These are phyloP conservation scores for Nicotiana knightiana DNA, from an alignment of 257 asterid genomes.

Conservation along the genomic window DNA sequence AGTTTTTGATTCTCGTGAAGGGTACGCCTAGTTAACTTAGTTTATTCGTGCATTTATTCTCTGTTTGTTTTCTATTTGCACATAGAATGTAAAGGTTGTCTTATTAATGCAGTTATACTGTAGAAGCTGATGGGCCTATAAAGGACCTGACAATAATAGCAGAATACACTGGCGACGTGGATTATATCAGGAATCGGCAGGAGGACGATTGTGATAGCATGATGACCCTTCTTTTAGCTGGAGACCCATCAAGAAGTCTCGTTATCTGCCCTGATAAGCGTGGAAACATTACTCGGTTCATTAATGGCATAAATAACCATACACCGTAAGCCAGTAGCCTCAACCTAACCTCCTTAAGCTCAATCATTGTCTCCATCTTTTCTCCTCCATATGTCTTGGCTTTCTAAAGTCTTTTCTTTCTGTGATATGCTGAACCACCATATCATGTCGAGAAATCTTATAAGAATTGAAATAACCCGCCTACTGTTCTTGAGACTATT, in stretches of 20 bases:
- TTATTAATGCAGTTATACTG: conserved; percentile 61
- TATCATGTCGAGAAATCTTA: neutral
- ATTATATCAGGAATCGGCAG: conserved; percentile 63
- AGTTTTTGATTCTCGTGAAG: conserved; percentile 68
- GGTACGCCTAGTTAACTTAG: conserved; percentile 35
- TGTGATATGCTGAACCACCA: conserved; percentile 1
- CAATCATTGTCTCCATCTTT: conserved; percentile 15
- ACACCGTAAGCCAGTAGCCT: conserved; percentile 46
- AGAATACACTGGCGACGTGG: conserved; percentile 86
- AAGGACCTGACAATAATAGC: conserved; percentile 74
- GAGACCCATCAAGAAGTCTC: conserved; percentile 51
- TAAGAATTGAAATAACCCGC: conserved; percentile 5
- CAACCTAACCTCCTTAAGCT: conserved; percentile 11
- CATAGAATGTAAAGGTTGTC: conserved; percentile 5
- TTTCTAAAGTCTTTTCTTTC: neutral
- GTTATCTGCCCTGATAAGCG: conserved; percentile 84
- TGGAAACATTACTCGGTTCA: conserved; percentile 77
- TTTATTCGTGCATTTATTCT: conserved; percentile 1
- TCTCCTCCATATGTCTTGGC: conserved; percentile 4
- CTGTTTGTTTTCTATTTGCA: neutral
- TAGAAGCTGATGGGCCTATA: conserved; percentile 81
- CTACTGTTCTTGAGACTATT: conserved; percentile 19
- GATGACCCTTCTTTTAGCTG: conserved; percentile 82
- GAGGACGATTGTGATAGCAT: conserved; percentile 78
- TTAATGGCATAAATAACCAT: conserved; percentile 82